Evolutionary conservation across 306 rosid species (phyloP).

Genomic region (Corylus avellana): DNA sequence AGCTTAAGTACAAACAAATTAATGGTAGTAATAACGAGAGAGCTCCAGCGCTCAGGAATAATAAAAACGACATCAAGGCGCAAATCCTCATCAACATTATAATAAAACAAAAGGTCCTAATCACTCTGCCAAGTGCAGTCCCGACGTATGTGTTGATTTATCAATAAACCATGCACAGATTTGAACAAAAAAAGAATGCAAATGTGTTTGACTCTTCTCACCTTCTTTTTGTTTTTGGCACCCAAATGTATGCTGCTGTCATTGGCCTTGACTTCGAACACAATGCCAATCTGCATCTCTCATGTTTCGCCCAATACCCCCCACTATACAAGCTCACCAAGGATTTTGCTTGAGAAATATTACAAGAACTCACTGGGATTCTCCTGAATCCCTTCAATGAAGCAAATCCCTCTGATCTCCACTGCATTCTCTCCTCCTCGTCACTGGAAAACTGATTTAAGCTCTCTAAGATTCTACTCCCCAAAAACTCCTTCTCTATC

Average conservation of each 20-base stretch:
- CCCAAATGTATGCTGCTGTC: conserved; percentile 61
- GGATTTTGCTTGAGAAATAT: conserved; percentile 64
- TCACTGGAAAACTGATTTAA: conserved; percentile 57
- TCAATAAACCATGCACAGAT: background rate
- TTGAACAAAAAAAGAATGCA: background rate
- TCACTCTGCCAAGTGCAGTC: no score
- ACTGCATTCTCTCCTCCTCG: conserved; percentile 33
- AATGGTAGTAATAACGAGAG: no score
- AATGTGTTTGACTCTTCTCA: conserved; percentile 14
- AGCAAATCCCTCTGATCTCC: conserved; percentile 41
- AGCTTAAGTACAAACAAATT: no score
- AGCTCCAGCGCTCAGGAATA: no score
- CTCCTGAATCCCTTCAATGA: conserved; percentile 44
- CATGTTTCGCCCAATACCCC: conserved; percentile 61
- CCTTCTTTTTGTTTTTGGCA: conserved; percentile 28
- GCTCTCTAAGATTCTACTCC: conserved; percentile 53
- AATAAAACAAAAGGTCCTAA: no score
- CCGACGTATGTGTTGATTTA: background rate
- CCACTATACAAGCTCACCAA: conserved; percentile 59
- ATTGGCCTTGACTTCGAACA: conserved; percentile 74
- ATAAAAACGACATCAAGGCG: no score
- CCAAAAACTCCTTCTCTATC: conserved; percentile 59
- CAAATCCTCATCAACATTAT: no score
- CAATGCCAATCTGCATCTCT: conserved; percentile 43
- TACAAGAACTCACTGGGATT: conserved; percentile 46